Evolutionary conservation across 2,329 filamentous ascomycete species (phyloP), one percentile per base, ranked within the genome.

Genomic region (Colletotrichum chrysophilum): DNA sequence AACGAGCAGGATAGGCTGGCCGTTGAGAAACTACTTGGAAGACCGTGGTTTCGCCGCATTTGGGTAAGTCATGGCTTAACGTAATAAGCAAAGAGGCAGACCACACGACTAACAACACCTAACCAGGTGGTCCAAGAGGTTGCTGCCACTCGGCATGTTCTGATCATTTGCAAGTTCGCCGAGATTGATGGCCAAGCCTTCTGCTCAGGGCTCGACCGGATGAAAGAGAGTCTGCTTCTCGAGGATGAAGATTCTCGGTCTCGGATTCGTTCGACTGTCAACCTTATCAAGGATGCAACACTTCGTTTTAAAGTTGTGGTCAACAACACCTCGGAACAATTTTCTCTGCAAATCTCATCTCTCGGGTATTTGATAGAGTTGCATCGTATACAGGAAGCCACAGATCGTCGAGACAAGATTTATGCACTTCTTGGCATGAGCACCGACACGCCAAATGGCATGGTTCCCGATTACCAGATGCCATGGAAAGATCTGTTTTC

Each of bases 21-120:
- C 0, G 36, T 48, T 3, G 24, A 65, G 3, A 26, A 48, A 10
- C 21, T 65, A 12, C 9, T 48, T 5, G 13, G 0, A 14, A 24
- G 16, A 7, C 7, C 36, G 0, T 65, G 62, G 62, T 66, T 48
- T 13, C 34, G 24, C 6, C 62, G 62, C 10, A 0, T 62, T 4
- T 62, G 60, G 60, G 60, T 62, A 36, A 14, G 60, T 14, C 28
- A 38, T 5, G 9, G 1, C 21, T 4, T 18, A 7, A 2, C 9
- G 0, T n/a, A n/a, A n/a, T 1, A 62, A 24, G 12, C 12, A 2
- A n/a, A 7, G 1, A 24, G 8, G 16, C 2, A 4, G 7, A 7
- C 3, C 2, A 1, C 0, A 2, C 4, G 7, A 13, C 0, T 30
- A 7, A 65, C 62, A 5, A 48, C 1, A 6, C 1, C 5, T 26